A percentile compares a stretch with the other conserved stretches of the same genome.
Conservation (phyloP, 2,329 filamentous ascomycete species). For the Apiospora malaysiana region DNA sequence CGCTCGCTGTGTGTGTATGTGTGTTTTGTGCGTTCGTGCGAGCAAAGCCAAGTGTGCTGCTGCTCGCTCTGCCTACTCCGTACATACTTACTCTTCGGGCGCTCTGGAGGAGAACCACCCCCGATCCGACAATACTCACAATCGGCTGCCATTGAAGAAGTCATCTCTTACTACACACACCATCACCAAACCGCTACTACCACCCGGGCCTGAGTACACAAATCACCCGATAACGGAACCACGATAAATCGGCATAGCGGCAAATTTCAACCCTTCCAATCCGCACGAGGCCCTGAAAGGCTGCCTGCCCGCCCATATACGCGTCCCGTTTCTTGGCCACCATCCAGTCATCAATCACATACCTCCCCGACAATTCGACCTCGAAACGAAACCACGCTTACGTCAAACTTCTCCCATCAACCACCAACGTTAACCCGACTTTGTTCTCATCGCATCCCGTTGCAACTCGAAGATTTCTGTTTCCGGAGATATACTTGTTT, state of each 20-base stretch:
- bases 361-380: neutral
- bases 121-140: neutral
- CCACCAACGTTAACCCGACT: neutral
- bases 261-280: conserved; percentile 2
- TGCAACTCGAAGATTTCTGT: neutral
- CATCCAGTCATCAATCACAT: conserved; percentile 4
- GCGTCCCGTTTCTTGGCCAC: conserved; percentile 11
- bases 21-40: conserved; percentile 1
- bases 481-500: neutral
- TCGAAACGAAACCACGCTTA: conserved; percentile 5
- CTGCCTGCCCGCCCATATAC: conserved; percentile 10
- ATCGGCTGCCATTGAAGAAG: neutral
- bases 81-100: neutral
- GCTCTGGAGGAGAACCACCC: neutral
- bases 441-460: neutral
- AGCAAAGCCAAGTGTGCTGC: conserved; percentile 2
- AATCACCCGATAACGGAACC: conserved; percentile 13
- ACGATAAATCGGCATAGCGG: conserved; percentile 6
- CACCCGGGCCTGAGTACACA: neutral
- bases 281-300: conserved; percentile 10
- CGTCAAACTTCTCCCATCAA: neutral
- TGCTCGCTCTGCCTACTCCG: neutral
- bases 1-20: neutral
- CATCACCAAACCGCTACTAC: conserved; percentile 3
- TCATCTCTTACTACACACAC: neutral